phyloP scores from a whole-genome alignment of 306 rosid species.

The Glycine soja region DNA sequence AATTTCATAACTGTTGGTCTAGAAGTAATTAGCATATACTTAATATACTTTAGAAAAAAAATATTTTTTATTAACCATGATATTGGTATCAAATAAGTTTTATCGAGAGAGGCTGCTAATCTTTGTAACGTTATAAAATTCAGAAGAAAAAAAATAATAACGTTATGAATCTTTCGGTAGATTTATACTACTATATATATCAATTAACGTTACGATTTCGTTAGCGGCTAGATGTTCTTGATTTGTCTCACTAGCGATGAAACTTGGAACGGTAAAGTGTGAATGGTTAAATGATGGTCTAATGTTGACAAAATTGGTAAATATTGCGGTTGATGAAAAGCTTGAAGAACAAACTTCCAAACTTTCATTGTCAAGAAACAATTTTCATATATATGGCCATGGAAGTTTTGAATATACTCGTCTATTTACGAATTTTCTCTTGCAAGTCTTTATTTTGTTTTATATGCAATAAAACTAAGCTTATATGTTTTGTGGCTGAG shows the following conservation, averaged over 20 bases:
- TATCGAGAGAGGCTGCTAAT: no score
- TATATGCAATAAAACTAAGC: background rate
- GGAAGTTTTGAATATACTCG: background rate
- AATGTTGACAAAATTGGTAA: background rate
- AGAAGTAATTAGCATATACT: background rate
- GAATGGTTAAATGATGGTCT: background rate
- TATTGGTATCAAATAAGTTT: no score
- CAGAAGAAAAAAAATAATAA: no score
- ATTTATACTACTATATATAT: background rate
- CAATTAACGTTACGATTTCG: background rate
- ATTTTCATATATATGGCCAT: background rate
- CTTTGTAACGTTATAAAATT: no score
- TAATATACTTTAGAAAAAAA: background rate
- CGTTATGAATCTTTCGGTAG: background rate
- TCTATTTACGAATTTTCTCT: background rate
- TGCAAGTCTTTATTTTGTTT: slow-evolving; percentile 14
- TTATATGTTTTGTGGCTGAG: background rate
- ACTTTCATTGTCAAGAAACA: slow-evolving; percentile 16
- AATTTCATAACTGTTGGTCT: background rate
- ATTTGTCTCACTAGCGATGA: background rate
- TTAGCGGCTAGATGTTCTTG: slow-evolving; percentile 9
- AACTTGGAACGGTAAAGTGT: background rate
- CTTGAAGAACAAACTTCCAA: slow-evolving; percentile 15
- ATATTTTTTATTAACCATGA: no score
- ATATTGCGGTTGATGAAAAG: slow-evolving; percentile 31